Evolutionary conservation across 805 yeast species (phyloP).

Genomic region (Dipodascus geniculatus): DNA sequence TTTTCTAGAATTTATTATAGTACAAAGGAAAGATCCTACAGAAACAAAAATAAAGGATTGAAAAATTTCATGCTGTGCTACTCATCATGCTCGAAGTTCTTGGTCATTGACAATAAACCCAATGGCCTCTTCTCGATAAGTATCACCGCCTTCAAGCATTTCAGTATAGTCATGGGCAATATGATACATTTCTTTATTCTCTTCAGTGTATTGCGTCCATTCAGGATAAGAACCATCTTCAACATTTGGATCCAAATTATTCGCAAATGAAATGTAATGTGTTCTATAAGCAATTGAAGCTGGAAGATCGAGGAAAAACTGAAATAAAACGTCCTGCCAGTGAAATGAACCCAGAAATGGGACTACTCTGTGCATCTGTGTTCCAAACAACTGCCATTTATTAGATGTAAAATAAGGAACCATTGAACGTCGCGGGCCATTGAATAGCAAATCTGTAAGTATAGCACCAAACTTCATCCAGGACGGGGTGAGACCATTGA

Average conservation of each 20-base stretch:
- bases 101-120: background rate
- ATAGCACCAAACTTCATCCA: background rate
- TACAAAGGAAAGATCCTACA: too few relatives aligned
- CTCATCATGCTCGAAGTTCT: background rate
- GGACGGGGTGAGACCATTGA: background rate
- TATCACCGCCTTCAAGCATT: conserved; percentile 1
- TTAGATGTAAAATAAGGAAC: background rate
- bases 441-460: background rate
- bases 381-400: background rate
- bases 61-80: too few relatives aligned
- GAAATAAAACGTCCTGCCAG: background rate
- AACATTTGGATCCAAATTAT: background rate
- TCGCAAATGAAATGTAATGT: background rate
- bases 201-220: conserved; percentile 9
- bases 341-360: background rate
- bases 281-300: background rate
- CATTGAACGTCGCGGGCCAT: background rate
- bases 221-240: background rate
- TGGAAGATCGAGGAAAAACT: background rate
- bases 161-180: background rate
- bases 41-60: too few relatives aligned
- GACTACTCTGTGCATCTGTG: background rate
- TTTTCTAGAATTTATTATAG: too few relatives aligned
- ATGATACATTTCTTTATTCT: background rate
- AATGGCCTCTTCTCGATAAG: background rate